Conservation (phyloP, 2,329 filamentous ascomycete genomes). For the Cytospora paraplurivora region DNA sequence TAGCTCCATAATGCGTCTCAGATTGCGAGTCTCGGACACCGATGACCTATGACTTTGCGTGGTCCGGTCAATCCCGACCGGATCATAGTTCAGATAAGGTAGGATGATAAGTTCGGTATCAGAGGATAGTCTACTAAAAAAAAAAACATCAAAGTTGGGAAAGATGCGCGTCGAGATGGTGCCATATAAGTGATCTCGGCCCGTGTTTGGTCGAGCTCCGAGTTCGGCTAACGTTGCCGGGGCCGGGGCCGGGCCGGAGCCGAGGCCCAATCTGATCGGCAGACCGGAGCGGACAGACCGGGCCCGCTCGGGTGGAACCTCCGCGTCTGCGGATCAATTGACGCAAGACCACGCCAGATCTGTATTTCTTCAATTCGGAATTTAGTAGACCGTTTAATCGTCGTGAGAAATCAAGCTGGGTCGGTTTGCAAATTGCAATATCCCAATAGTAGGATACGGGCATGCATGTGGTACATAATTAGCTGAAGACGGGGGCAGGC, state of each 20-base stretch:
- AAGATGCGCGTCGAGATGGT: not conserved
- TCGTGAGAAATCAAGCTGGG: too few relatives aligned
- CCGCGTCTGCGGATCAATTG: constrained; percentile 9
- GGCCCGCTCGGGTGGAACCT: not conserved
- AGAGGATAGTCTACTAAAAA: not conserved
- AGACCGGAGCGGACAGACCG: not conserved
- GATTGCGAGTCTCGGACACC: not conserved
- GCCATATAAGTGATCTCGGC: not conserved
- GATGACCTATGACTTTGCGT: not conserved
- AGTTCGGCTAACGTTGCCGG: constrained; percentile 11
- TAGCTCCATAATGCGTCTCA: not conserved
- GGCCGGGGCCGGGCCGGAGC: constrained; percentile 19
- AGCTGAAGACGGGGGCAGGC: not conserved
- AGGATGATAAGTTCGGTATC: not conserved
- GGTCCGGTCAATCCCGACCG: not conserved
- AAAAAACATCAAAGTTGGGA: not conserved
- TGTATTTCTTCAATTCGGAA: too few relatives aligned
- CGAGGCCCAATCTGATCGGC: constrained; percentile 11
- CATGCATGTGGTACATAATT: too few relatives aligned
- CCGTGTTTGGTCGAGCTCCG: not conserved
- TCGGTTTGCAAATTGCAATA: too few relatives aligned
- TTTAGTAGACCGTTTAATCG: too few relatives aligned
- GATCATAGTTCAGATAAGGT: not conserved
- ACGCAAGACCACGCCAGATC: not conserved
- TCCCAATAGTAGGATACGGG: too few relatives aligned